Evolutionary conservation across 352 stramenopile species (phyloP), one percentile per base, ranked within the genome.

Genomic region (Blastocystis sp.): DNA sequence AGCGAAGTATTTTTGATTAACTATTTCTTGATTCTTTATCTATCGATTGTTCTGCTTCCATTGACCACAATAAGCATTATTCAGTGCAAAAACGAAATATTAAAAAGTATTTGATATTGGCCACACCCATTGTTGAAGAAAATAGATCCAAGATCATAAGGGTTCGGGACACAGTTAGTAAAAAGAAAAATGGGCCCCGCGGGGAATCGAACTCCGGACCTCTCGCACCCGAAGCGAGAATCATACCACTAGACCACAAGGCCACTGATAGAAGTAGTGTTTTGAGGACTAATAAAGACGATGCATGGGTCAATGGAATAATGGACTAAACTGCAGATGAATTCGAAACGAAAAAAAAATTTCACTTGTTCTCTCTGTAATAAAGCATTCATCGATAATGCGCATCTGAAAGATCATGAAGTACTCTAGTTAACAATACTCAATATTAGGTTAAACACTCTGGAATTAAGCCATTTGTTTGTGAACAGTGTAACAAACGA

Each of bases 191-290:
- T 69, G 73, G 73, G 73, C 73, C 59, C 73, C 73, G 73, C 73
- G 73, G 73, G 73, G 73, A 84, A 84, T 84, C 73, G 73, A 84
- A 84, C 73, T 84, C 73, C 73, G 73, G 73, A 84, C 73, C 73
- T 84, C 73, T 84, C 73, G 73, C 73, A 84, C 73, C 73, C 73
- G 73, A 84, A 84, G 73, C 73, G 73, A 84, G 73, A 84, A 84
- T 84, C 73, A 84, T 84, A 84, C 73, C 73, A 84, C 73, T 84
- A 84, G 73, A 84, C 73, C 73, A 84, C 73, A 84, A 84, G 59
- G 73, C 73, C 73, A 33, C 30, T 30, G 15, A 51, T 27, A 53
- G 33, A 51, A 35, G 1, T 13, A 33, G 9, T 48, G 6, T 54
- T 6, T 2, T 27, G 22, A 66, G 5, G 42, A 44, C 37, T 42